phyloP scores from a whole-genome alignment of 2,329 filamentous ascomycete species.

The Dactylellina sp. region DNA sequence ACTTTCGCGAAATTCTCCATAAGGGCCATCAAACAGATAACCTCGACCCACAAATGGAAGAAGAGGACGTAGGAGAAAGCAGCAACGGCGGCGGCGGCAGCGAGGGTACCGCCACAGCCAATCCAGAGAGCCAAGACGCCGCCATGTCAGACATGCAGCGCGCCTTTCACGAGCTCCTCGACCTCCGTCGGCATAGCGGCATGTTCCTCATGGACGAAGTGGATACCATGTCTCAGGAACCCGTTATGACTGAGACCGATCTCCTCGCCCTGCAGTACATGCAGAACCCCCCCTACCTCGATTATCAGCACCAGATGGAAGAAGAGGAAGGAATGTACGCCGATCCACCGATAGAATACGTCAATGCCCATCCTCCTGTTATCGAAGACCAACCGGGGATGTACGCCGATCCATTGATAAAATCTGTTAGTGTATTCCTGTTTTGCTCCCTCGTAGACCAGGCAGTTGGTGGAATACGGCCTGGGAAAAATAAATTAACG shows the following conservation, averaged over 20 bases:
- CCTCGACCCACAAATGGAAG: background rate
- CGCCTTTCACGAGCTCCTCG: slow-evolving; percentile 32
- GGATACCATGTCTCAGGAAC: slow-evolving; percentile 2
- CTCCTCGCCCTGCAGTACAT: slow-evolving; percentile 18
- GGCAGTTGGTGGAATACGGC: no score
- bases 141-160: slow-evolving; percentile 30
- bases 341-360: slow-evolving; percentile 47
- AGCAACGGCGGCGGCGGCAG: no score
- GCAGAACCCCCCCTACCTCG: background rate
- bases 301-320: slow-evolving; percentile 5
- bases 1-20: slow-evolving; percentile 38
- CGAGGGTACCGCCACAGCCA: no score
- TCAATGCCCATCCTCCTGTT: slow-evolving; percentile 46
- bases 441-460: no score
- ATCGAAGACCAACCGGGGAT: slow-evolving; percentile 12
- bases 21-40: background rate
- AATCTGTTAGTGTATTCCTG: background rate
- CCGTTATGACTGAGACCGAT: slow-evolving; percentile 12
- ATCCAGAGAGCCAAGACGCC: slow-evolving; percentile 1
- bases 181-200: slow-evolving; percentile 34
- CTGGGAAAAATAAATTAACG: no score
- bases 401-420: background rate
- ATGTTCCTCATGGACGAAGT: slow-evolving; percentile 45
- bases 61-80: background rate
- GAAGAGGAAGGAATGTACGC: slow-evolving; percentile 53